phyloP scores from a whole-genome alignment of 257 asterid genomes.

The Rauvolfia tetraphylla region DNA sequence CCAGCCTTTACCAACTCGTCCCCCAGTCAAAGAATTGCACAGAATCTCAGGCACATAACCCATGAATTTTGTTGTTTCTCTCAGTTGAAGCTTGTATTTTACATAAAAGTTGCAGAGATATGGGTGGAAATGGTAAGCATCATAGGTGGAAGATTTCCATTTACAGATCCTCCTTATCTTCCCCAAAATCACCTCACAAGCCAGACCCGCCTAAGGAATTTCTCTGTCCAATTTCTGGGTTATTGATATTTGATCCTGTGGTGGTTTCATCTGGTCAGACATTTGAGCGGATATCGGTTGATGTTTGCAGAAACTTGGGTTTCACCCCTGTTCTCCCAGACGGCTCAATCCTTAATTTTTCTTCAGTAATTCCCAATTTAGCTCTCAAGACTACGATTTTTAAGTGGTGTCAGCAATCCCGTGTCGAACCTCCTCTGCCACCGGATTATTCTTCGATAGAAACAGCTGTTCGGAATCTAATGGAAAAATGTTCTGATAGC shows the following conservation, averaged over 20 bases:
- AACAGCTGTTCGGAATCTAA: slow-evolving; percentile 32
- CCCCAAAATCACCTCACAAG: slow-evolving; percentile 18
- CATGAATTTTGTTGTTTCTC: not conserved
- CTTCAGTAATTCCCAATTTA: slow-evolving; percentile 62
- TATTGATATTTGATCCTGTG: slow-evolving; percentile 75
- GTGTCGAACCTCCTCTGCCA: slow-evolving; percentile 43
- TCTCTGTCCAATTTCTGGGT: slow-evolving; percentile 68
- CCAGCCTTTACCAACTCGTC: slow-evolving; percentile 5
- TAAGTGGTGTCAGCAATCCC: slow-evolving; percentile 62
- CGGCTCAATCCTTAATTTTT: slow-evolving; percentile 62
- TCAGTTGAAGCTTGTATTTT: not conserved
- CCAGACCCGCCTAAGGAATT: slow-evolving; percentile 50
- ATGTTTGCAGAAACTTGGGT: slow-evolving; percentile 52
- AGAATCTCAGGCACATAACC: not conserved
- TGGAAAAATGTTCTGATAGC: slow-evolving; percentile 14
- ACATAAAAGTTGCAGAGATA: slow-evolving; percentile 11
- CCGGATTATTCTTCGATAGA: slow-evolving; percentile 51
- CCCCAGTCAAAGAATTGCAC: not conserved
- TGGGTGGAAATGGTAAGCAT: slow-evolving; percentile 59
- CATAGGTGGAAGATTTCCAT: slow-evolving; percentile 54
- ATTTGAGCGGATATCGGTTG: slow-evolving; percentile 59
- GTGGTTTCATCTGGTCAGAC: slow-evolving; percentile 87
- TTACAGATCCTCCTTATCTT: slow-evolving; percentile 32
- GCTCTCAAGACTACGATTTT: slow-evolving; percentile 61
- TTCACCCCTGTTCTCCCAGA: slow-evolving; percentile 57